Conservation (phyloP, 306 rosid species). For the Citrullus colocynthis region DNA sequence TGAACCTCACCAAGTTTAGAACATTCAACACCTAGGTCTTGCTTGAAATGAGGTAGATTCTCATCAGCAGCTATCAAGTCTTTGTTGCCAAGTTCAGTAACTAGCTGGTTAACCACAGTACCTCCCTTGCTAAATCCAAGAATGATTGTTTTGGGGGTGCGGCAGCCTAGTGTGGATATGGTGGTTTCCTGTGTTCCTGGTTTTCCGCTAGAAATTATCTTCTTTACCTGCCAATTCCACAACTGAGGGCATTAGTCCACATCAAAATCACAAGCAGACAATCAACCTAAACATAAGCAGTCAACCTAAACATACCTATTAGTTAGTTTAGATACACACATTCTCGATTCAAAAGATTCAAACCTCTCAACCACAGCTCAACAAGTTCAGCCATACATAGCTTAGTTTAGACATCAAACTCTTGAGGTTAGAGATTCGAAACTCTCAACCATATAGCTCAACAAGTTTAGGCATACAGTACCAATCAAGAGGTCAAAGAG, state of each 20-base stretch:
- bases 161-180: slow-evolving; percentile 7
- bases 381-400: too few relatives aligned
- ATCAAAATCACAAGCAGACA: not conserved
- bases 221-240: slow-evolving; percentile 35
- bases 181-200: slow-evolving; percentile 7
- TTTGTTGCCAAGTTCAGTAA: slow-evolving; percentile 54
- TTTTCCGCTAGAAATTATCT: slow-evolving; percentile 13
- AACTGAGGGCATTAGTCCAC: not conserved
- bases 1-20: slow-evolving; percentile 11
- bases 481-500: too few relatives aligned
- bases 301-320: not conserved
- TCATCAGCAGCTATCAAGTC: slow-evolving; percentile 12
- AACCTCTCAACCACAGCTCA: too few relatives aligned
- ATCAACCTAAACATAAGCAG: not conserved
- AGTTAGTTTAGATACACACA: not conserved
- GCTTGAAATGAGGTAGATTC: slow-evolving; percentile 8
- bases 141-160: slow-evolving; percentile 37
- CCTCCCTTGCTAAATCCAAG: slow-evolving; percentile 98
- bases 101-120: slow-evolving; percentile 62
- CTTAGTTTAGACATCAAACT: not conserved
- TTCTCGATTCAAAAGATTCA: too few relatives aligned
- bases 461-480: not conserved
- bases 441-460: too few relatives aligned
- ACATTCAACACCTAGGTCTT: not conserved
- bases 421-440: not conserved